A percentile compares a stretch with the other conserved stretches of the same genome.
Conservation (phyloP, 768 basidiomycete species). For the Serendipita sp. region DNA sequence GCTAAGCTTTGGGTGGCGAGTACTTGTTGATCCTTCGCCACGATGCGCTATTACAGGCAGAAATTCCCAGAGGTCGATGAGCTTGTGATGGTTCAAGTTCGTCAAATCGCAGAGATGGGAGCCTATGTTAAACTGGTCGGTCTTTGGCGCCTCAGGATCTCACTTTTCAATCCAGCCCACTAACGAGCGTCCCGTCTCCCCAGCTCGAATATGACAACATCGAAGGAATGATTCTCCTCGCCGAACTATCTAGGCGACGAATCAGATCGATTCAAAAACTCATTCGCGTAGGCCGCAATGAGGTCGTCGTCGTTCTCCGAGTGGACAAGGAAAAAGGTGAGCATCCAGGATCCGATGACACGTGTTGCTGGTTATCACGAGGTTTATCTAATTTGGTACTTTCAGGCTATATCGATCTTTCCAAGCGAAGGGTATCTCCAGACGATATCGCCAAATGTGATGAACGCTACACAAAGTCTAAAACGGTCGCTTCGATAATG, state of each 20-base stretch:
- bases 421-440: constrained; percentile 92
- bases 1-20: background rate
- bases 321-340: constrained; percentile 98
- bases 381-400: background rate
- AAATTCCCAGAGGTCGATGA: constrained; percentile 94
- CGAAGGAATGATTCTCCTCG: constrained; percentile 99
- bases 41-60: constrained; percentile 86
- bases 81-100: constrained; percentile 98
- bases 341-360: background rate
- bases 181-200: too few relatives aligned
- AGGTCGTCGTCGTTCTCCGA: constrained; percentile 93
- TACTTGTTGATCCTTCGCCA: constrained; percentile 8
- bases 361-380: background rate
- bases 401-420: constrained; percentile 93
- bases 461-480: constrained; percentile 95
- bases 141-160: background rate
- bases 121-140: constrained; percentile 91
- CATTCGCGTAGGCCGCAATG: constrained; percentile 93
- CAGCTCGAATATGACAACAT: constrained; percentile 98
- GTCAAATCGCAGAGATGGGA: constrained; percentile 99
- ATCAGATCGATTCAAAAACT: constrained; percentile 97
- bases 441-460: constrained; percentile 99
- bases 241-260: constrained; percentile 88
- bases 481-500: constrained; percentile 86
- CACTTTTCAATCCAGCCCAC: background rate